A percentile compares a stretch with the other conserved stretches of the same genome.
phyloP scores from a whole-genome alignment of 768 basidiomycete species.

The Arthromyces matolae region DNA sequence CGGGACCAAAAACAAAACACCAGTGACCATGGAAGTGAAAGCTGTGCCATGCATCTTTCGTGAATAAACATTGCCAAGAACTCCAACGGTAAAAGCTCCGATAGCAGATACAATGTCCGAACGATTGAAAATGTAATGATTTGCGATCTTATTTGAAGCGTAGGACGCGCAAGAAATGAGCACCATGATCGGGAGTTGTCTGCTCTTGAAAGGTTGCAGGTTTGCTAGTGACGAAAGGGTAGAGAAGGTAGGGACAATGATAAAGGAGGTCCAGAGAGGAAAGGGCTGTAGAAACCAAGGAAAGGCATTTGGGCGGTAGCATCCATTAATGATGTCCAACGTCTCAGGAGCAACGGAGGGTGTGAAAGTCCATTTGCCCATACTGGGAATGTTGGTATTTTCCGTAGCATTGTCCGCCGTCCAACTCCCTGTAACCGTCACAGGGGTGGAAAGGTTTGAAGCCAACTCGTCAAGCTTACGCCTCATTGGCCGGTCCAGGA shows the following conservation, averaged over 20 bases:
- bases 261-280: slow-evolving; percentile 71
- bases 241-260: slow-evolving; percentile 77
- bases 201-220: slow-evolving; percentile 69
- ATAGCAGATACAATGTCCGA: slow-evolving; percentile 84
- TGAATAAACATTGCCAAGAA: slow-evolving; percentile 79
- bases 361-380: slow-evolving; percentile 66
- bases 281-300: slow-evolving; percentile 82
- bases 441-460: slow-evolving; percentile 42
- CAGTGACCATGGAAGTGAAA: slow-evolving; percentile 89
- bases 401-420: slow-evolving; percentile 50
- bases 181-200: slow-evolving; percentile 79
- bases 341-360: slow-evolving; percentile 44
- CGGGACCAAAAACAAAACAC: slow-evolving; percentile 82
- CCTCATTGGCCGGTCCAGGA: slow-evolving; percentile 59
- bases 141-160: slow-evolving; percentile 76
- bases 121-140: slow-evolving; percentile 81
- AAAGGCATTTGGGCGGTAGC: slow-evolving; percentile 61
- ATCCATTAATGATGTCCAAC: slow-evolving; percentile 56
- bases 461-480: slow-evolving; percentile 51
- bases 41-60: slow-evolving; percentile 81
- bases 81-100: slow-evolving; percentile 77
- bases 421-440: slow-evolving; percentile 65
- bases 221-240: slow-evolving; percentile 70
- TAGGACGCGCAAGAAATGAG: slow-evolving; percentile 78
- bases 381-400: slow-evolving; percentile 40